Evolutionary conservation across 148 eudicot species (phyloP).

Genomic region (Silene uniflora): DNA sequence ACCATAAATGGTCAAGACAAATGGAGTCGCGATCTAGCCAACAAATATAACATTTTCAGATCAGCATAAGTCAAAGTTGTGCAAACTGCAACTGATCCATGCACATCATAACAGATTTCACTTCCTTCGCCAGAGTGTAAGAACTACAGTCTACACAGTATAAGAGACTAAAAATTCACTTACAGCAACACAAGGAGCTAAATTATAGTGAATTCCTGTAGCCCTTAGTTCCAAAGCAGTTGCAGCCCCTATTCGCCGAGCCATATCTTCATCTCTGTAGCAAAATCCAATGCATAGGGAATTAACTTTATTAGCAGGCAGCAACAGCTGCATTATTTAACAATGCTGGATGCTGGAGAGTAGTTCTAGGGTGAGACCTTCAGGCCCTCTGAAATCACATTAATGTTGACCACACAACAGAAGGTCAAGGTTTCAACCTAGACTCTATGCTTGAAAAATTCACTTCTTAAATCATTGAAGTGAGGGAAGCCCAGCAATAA

Average conservation of each 20-base stretch:
- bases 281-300: background rate
- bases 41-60: too few relatives aligned
- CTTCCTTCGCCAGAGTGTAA: too few relatives aligned
- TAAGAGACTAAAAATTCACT: slow-evolving; percentile 18
- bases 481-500: too few relatives aligned
- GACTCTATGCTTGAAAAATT: background rate
- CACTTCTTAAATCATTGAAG: too few relatives aligned
- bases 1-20: too few relatives aligned
- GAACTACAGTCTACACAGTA: background rate
- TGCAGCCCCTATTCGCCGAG: slow-evolving; percentile 65
- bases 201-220: slow-evolving; percentile 63
- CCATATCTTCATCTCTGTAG: slow-evolving; percentile 79
- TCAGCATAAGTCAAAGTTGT: too few relatives aligned
- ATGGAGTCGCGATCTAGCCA: too few relatives aligned
- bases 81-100: too few relatives aligned
- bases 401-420: background rate
- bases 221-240: slow-evolving; percentile 95
- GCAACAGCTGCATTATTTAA: background rate
- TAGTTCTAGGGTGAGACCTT: background rate
- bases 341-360: background rate
- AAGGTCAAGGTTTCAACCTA: too few relatives aligned
- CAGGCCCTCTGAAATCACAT: background rate
- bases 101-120: too few relatives aligned
- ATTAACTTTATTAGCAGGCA: background rate
- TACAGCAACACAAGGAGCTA: slow-evolving; percentile 90